Percentiles rank a stretch among this genome's conserved stretches.
Conservation (phyloP, 176 grass and related monocot genomes). For the Urochloa ruziziensis region DNA sequence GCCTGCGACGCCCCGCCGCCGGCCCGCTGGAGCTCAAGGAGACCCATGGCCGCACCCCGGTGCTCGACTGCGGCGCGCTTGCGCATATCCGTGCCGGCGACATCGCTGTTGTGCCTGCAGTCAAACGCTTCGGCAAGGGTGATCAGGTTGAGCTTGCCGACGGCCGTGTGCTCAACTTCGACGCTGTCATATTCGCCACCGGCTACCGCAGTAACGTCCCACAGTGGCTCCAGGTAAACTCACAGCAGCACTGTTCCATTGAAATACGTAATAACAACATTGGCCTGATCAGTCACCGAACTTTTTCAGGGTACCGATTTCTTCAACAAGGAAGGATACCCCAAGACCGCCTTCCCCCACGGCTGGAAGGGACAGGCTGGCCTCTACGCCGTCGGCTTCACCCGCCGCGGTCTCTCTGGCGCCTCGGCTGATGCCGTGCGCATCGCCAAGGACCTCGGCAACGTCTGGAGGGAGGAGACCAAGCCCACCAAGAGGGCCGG, state of each 20-base stretch:
- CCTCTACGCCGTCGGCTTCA: conserved; percentile 92
- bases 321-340: conserved; percentile 82
- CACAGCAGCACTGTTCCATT: background rate
- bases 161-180: conserved; percentile 41
- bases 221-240: conserved; percentile 74
- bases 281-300: background rate
- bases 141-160: conserved; percentile 53
- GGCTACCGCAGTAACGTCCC: conserved; percentile 87
- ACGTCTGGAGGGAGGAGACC: conserved; percentile 82
- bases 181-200: conserved; percentile 77
- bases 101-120: conserved; percentile 63
- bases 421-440: conserved; percentile 74
- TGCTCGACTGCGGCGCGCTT: conserved; percentile 69
- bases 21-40: conserved; percentile 83
- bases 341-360: conserved; percentile 61
- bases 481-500: conserved; percentile 52
- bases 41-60: conserved; percentile 58
- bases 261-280: background rate
- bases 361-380: conserved; percentile 66
- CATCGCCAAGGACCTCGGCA: conserved; percentile 59
- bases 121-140: conserved; percentile 36
- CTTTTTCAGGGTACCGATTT: conserved; percentile 56
- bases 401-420: conserved; percentile 64
- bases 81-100: conserved; percentile 49
- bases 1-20: conserved; percentile 60